These are phyloP conservation scores for Trichocomaceae sp. DNA, from an alignment of 2,329 filamentous ascomycete genomes.

Conservation along the genomic window DNA sequence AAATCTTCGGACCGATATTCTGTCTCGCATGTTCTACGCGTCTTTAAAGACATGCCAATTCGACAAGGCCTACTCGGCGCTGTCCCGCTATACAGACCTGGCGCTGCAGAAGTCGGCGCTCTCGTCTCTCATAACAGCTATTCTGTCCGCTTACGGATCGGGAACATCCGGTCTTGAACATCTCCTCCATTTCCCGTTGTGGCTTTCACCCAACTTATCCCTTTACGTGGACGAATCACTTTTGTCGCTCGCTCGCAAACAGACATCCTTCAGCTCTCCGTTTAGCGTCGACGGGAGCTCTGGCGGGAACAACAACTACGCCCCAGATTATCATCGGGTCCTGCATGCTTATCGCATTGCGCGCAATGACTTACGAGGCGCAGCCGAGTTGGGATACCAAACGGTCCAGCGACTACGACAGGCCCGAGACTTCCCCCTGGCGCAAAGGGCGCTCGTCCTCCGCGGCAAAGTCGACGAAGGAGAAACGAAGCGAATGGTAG, in stretches of 20 bases:
- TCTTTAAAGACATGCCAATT: conserved; percentile 73
- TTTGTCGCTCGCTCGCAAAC: conserved; percentile 61
- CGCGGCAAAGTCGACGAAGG: conserved; percentile 26
- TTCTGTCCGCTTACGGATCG: conserved; percentile 36
- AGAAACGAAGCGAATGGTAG: conserved; percentile 24
- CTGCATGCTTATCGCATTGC: conserved; percentile 86
- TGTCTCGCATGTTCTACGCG: conserved; percentile 76
- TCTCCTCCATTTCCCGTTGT: conserved; percentile 69
- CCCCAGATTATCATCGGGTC: conserved; percentile 74
- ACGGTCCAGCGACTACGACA: conserved; percentile 47
- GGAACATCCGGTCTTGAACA: conserved; percentile 44
- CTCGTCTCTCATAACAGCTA: conserved; percentile 53
- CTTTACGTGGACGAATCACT: conserved; percentile 75
- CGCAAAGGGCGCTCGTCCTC: conserved; percentile 32
- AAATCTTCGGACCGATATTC: conserved; percentile 59
- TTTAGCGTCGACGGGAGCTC: conserved; percentile 32
- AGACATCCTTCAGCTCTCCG: conserved; percentile 52
- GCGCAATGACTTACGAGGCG: conserved; percentile 78
- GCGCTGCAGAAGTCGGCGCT: conserved; percentile 67
- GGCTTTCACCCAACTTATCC: conserved; percentile 57
- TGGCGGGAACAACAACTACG: conserved; percentile 26
- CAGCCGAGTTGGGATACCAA: conserved; percentile 52
- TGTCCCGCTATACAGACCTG: conserved; percentile 65
- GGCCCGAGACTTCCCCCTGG: conserved; percentile 27
- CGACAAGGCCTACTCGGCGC: conserved; percentile 71